phyloP scores from a whole-genome alignment of 371 early-diverging fungal genomes.

The Chytridiales sp. region DNA sequence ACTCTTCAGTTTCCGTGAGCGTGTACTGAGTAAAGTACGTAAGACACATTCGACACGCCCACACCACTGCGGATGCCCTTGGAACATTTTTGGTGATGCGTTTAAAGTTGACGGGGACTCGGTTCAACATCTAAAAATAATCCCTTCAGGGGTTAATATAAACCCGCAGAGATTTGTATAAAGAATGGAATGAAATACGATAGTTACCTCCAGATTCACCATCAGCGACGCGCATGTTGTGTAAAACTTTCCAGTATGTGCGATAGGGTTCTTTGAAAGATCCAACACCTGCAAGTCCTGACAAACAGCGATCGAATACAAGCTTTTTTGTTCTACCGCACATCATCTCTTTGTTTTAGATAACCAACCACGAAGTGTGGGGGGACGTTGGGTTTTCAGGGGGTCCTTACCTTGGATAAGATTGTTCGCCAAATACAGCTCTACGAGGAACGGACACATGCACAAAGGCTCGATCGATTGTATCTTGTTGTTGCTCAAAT shows the following conservation, averaged over 20 bases:
- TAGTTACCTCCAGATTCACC: constrained; percentile 24
- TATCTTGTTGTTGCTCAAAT: constrained; percentile 32
- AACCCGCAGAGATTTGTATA: not conserved
- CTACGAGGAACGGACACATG: constrained; percentile 32
- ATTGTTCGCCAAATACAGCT: constrained; percentile 33
- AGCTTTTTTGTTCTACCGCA: constrained; percentile 21
- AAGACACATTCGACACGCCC: too few species aligned
- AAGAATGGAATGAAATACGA: not conserved
- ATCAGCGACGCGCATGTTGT: constrained; percentile 17
- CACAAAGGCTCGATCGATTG: constrained; percentile 34
- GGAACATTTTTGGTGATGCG: constrained; percentile 1
- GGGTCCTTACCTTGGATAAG: constrained; percentile 22
- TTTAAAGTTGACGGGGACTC: constrained; percentile 1
- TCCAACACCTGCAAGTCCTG: constrained; percentile 28
- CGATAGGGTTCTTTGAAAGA: constrained; percentile 28
- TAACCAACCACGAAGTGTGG: not conserved
- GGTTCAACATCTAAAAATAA: not conserved
- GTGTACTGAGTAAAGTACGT: too few species aligned
- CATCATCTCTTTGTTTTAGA: not conserved
- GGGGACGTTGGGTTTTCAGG: not conserved
- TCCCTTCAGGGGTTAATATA: constrained; percentile 3
- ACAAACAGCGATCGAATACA: constrained; percentile 30
- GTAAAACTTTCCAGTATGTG: constrained; percentile 9
- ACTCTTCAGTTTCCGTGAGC: too few species aligned
- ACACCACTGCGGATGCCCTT: constrained; percentile 7